Base-by-base conservation (phyloP, 768 basidiomycete genomes). In the Cyclocybe aegerita region DNA sequence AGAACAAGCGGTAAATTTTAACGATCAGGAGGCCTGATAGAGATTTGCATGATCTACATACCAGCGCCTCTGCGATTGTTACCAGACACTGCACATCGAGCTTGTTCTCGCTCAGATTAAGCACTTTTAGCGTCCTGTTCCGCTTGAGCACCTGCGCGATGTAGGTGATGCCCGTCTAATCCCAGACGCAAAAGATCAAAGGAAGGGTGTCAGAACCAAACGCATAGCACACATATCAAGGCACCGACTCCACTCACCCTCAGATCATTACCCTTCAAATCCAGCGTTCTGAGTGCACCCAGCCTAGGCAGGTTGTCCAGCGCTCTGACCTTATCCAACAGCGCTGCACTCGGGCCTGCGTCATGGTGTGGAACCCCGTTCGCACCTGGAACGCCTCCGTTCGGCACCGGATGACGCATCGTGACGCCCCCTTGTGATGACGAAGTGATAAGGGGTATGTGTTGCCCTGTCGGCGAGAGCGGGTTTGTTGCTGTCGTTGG, bases 131-230 rank as follows among this genome's bases (percentile, higher is more conserved):
- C 3, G 96, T 98, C 39, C 94, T 77, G 67, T 99, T 98, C 34
- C 96, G 86, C 64, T 98, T 98, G 55, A 98, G 74, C 0, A 98
- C 96, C 68, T 98, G 95, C 0, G 94, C 88, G 42, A 98, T 82
- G 62, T 97, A 98, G 0, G 81, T 82, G 33, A 98, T 86, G 0
- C 96, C 95, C 38, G 68, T 80, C 78, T 79, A 41, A 80, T 38
- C 30, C 17, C 46, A 23, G 23, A 23, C 5, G 23, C 4, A 23
- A 23, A 23, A 23, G 5, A 3, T 3, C 23, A 23, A 23, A 82
- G 53, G 10, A 39, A 37, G 31, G 49, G 30, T 29, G 53, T 56
- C 47, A 50, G 39, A 31, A 36, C 37, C 2, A 34, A 16, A 35
- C 29, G 14, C 7, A 6, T 17, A 17, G 10, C 30, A 33, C 12